Evolutionary conservation across 805 yeast genomes (phyloP).

Genomic region (Sungouiella thailandica): DNA sequence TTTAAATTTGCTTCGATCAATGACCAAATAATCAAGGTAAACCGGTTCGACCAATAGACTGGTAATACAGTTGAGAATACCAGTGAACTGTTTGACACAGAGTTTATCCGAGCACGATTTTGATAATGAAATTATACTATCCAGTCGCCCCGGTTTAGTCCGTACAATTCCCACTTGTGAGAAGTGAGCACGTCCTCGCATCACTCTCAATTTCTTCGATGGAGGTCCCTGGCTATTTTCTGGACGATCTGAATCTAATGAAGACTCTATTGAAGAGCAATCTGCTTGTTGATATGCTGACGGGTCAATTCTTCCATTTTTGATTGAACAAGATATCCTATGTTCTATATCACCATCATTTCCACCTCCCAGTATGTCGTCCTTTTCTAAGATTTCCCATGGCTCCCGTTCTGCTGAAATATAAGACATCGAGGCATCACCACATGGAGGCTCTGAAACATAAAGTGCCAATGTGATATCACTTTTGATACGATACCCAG

Average conservation of each 20-base stretch:
- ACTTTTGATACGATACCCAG: background rate
- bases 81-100: conserved; percentile 54
- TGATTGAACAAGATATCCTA: no score
- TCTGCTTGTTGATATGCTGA: no score
- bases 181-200: conserved; percentile 63
- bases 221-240: no score
- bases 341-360: no score
- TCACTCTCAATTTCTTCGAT: conserved; percentile 11
- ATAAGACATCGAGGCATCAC: conserved; percentile 70
- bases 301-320: no score
- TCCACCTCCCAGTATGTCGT: no score
- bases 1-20: conserved; percentile 32
- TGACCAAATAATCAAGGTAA: conserved; percentile 45
- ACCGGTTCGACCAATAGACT: conserved; percentile 30
- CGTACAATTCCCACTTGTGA: conserved; percentile 60
- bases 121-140: conserved; percentile 65
- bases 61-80: conserved; percentile 46
- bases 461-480: conserved; percentile 49
- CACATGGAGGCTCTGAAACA: conserved; percentile 82
- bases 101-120: conserved; percentile 91
- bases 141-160: conserved; percentile 89
- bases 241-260: no score
- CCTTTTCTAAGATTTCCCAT: no score
- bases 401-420: conserved; percentile 17
- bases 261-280: no score